Conservation (phyloP, 176 grass and related monocot genomes). For the Cenchrus americanus region DNA sequence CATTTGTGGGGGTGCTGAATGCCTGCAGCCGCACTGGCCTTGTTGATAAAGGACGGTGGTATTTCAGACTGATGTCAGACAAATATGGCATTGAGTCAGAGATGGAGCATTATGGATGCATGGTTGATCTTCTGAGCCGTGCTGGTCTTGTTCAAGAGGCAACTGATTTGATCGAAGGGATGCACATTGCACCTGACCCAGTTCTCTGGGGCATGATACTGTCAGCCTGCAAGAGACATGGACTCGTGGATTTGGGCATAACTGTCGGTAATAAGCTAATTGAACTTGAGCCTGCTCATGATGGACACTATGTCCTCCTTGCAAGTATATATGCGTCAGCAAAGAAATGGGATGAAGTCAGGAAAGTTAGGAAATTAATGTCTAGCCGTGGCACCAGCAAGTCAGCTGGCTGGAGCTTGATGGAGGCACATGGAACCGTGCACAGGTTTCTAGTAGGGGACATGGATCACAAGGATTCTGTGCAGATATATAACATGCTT, state of each 20-base stretch:
- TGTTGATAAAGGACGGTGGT: conserved; percentile 48
- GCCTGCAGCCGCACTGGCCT: conserved; percentile 70
- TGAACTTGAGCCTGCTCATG: conserved; percentile 64
- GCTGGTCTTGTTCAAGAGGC: conserved; percentile 64
- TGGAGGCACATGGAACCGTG: conserved; percentile 61
- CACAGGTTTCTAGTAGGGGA: conserved; percentile 76
- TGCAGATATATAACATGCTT: conserved; percentile 61
- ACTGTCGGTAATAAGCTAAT: conserved; percentile 67
- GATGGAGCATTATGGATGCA: conserved; percentile 79
- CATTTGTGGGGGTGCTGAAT: conserved; percentile 75
- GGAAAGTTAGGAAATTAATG: conserved; percentile 68
- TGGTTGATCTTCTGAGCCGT: conserved; percentile 72
- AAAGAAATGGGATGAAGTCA: conserved; percentile 74
- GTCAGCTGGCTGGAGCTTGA: conserved; percentile 76
- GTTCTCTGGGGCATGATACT: conserved; percentile 73
- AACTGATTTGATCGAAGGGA: conserved; percentile 67
- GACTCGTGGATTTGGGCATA: conserved; percentile 57
- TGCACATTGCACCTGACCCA: conserved; percentile 58
- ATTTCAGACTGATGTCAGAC: conserved; percentile 61
- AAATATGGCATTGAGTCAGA: conserved; percentile 61
- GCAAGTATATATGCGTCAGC: conserved; percentile 63
- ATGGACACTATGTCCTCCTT: conserved; percentile 75
- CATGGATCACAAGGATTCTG: conserved; percentile 59
- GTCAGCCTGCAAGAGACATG: conserved; percentile 68
- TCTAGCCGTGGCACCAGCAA: conserved; percentile 59